Evolutionary conservation across 2,329 filamentous ascomycete genomes (phyloP), one percentile per base, ranked within the genome.

Genomic region (Pseudogymnoascus sp.): DNA sequence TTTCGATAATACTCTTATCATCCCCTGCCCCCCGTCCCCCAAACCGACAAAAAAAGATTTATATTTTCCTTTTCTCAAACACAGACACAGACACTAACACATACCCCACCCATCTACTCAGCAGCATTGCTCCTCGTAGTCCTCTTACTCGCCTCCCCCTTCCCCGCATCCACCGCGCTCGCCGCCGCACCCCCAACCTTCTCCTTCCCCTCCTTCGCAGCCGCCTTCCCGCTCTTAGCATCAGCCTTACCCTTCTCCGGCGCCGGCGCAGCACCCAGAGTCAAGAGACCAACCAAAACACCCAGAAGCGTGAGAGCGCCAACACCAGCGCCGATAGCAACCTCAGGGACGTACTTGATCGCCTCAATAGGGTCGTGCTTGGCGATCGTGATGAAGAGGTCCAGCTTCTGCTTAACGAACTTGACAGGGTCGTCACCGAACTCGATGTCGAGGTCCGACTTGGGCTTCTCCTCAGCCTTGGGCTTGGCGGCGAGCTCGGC

Each of bases 391-490:
- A 95, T 76, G 85, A 99, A 99, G 68, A 96, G 86, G 71, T 96
- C 89, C 67, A 96, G 77, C 87, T 97, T 98, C 88, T 96, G 90
- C 79, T 88, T 90, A 79, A 96, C 77, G 79, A 90, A 99, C 71
- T 80, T 80, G 71, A 96, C 85, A 60, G 95, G 95, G 83, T 96
- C 91, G 69, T 97, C 93, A 73, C 86, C 79, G 88, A 99, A 98
- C 77, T 85, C 88, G 69, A 96, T 86, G 77, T 93, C 90, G 66
- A 79, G 83, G 68, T 90, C 88, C 62, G 86, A 89, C 78, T 87
- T 86, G 73, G 86, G 80, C 64, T 74, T 74, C 11, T 79, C 77
- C 11, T 83, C 79, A 36, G 78, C 75, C 85, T 93, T 92, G 73
- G 93, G 93, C 84, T 89, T 90, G 72, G 84, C 84, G 65, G 88